Evolutionary conservation across 305 asterid genomes (phyloP).

Genomic region (Solanum hybrid): DNA sequence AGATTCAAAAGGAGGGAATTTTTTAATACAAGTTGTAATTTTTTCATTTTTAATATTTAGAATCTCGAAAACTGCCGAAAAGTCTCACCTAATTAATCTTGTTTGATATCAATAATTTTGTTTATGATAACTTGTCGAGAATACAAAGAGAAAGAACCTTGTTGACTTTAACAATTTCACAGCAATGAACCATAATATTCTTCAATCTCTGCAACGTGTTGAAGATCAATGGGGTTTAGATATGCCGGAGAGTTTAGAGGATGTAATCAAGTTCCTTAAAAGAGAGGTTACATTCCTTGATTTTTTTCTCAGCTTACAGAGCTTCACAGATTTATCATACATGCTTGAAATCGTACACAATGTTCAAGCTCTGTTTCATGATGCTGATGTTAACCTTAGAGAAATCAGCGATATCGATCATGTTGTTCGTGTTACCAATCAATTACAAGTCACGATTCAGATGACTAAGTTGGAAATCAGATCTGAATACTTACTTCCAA

Average conservation of each 20-base stretch:
- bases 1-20: too few relatives aligned
- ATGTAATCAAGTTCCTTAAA: neutral
- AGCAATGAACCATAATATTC: neutral
- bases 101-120: too few relatives aligned
- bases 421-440: accelerated
- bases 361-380: neutral
- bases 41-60: too few relatives aligned
- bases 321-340: neutral
- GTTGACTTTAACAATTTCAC: neutral
- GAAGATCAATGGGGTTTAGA: neutral
- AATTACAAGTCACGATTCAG: neutral
- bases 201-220: neutral
- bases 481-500: neutral
- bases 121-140: neutral
- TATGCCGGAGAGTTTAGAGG: neutral
- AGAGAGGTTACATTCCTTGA: neutral
- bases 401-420: neutral
- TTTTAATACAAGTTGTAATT: too few relatives aligned
- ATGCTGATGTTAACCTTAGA: too few relatives aligned
- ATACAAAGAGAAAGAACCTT: neutral
- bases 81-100: too few relatives aligned
- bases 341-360: neutral
- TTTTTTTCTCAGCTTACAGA: neutral
- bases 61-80: neutral
- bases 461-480: neutral